These are phyloP conservation scores for Exophiala spinifera DNA, from an alignment of 2,329 filamentous ascomycete genomes.

Conservation along the genomic window DNA sequence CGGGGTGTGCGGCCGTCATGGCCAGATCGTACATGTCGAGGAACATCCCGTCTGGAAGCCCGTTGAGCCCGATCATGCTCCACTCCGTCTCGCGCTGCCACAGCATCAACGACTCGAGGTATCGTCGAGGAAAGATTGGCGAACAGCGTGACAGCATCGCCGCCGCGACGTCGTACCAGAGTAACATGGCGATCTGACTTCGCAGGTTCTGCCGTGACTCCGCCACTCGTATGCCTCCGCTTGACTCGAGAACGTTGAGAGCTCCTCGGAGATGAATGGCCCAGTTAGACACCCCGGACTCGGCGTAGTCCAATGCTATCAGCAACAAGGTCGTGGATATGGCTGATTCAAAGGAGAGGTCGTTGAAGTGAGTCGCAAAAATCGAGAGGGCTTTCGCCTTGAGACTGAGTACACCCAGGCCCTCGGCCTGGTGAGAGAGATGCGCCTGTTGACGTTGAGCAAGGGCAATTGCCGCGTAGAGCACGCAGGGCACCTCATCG, in stretches of 20 bases:
- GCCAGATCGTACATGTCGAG: conserved; percentile 22
- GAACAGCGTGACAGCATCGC: conserved; percentile 21
- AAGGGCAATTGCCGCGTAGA: conserved; percentile 19
- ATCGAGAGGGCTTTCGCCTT: conserved; percentile 19
- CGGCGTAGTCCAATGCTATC: conserved; percentile 22
- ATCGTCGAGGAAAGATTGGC: conserved; percentile 19
- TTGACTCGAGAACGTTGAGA: conserved; percentile 19
- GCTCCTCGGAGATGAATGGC: conserved; percentile 22
- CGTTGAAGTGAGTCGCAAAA: conserved; percentile 19
- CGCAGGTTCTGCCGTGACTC: conserved; percentile 18
- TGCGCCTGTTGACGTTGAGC: conserved; percentile 24
- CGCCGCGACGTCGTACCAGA: conserved; percentile 24
- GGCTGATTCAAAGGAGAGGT: conserved; percentile 20
- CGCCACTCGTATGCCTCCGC: conserved; percentile 21
- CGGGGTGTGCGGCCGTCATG: conserved; percentile 8
- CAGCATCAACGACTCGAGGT: conserved; percentile 19
- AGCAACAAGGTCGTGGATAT: conserved; percentile 20
- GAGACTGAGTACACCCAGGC: conserved; percentile 15
- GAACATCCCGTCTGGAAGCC: conserved; percentile 24
- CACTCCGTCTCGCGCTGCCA: conserved; percentile 25
- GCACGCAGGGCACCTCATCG: conserved; percentile 21
- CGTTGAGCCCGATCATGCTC: conserved; percentile 25
- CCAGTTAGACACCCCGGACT: conserved; percentile 22
- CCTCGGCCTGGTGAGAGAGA: conserved; percentile 13
- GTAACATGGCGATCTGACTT: conserved; percentile 23